Conservation (phyloP, 306 rosid genomes). For the Leucaena leucocephala region DNA sequence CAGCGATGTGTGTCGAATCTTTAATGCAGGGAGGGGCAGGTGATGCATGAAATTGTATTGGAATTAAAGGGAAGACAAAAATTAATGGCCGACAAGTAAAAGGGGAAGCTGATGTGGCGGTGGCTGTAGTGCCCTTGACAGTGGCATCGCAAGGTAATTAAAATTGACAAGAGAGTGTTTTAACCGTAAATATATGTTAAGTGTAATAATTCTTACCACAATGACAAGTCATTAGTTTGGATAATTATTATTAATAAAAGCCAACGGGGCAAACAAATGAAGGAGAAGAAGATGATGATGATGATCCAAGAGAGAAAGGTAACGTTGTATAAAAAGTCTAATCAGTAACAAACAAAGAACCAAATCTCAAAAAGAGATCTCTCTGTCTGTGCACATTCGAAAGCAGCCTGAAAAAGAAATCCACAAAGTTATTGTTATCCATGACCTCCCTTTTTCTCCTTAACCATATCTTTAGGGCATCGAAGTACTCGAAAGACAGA, state of each 20-base stretch:
- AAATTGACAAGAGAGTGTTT: constrained; percentile 27
- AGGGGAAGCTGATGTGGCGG: constrained; percentile 54
- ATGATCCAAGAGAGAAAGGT: neutral
- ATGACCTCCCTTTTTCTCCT: constrained; percentile 18
- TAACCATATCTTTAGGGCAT: constrained; percentile 20
- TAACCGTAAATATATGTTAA: neutral
- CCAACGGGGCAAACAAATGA: constrained; percentile 32
- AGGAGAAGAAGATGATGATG: neutral
- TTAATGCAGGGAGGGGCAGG: neutral
- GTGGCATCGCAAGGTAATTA: constrained; percentile 43
- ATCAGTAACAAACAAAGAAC: constrained; percentile 43
- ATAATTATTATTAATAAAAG: constrained; percentile 2
- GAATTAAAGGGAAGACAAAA: constrained; percentile 35
- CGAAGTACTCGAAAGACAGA: constrained; percentile 33
- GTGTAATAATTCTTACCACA: constrained; percentile 36
- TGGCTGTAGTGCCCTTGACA: constrained; percentile 46
- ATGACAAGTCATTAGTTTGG: constrained; percentile 55
- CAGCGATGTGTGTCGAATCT: neutral
- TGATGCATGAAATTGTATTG: neutral
- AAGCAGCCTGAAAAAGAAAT: constrained; percentile 31
- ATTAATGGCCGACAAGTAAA: constrained; percentile 67
- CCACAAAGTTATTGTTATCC: constrained; percentile 38
- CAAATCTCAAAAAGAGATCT: constrained; percentile 71
- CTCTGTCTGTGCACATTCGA: constrained; percentile 49
- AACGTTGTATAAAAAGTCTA: constrained; percentile 30